A percentile compares a stretch with the other conserved stretches of the same genome.
Conservation (phyloP, 140 eudicot species). For the Flaveria floridana region DNA sequence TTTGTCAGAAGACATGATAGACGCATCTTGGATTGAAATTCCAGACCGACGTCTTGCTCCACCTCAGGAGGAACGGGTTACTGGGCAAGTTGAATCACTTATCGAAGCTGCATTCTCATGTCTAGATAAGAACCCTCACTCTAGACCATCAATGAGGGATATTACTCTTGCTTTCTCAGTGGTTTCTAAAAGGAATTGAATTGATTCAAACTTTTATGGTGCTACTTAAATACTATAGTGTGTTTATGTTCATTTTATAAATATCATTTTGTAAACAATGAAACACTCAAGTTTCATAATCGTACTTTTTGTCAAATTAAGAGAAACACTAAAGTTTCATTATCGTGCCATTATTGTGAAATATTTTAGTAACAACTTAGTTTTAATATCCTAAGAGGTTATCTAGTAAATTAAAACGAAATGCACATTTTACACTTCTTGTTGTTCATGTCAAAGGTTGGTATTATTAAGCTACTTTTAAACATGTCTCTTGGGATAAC, state of each 20-base stretch:
- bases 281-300: neutral
- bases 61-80: neutral
- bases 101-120: constrained; percentile 22
- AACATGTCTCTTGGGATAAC: too few relatives aligned
- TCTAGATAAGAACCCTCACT: constrained; percentile 1
- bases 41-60: constrained; percentile 28
- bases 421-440: too few relatives aligned
- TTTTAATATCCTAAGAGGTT: too few relatives aligned
- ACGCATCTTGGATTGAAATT: constrained; percentile 5
- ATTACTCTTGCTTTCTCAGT: constrained; percentile 11
- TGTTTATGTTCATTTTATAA: neutral
- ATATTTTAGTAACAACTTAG: too few relatives aligned
- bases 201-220: neutral
- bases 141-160: constrained; percentile 26
- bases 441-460: too few relatives aligned
- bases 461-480: too few relatives aligned
- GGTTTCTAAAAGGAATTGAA: neutral
- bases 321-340: too few relatives aligned
- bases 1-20: neutral
- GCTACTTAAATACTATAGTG: neutral
- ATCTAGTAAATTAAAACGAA: too few relatives aligned
- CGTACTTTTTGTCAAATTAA: too few relatives aligned
- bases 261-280: neutral
- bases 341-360: too few relatives aligned
- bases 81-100: constrained; percentile 13